Evolutionary conservation across 768 basidiomycete genomes (phyloP).

Genomic region (Boletus edulis): DNA sequence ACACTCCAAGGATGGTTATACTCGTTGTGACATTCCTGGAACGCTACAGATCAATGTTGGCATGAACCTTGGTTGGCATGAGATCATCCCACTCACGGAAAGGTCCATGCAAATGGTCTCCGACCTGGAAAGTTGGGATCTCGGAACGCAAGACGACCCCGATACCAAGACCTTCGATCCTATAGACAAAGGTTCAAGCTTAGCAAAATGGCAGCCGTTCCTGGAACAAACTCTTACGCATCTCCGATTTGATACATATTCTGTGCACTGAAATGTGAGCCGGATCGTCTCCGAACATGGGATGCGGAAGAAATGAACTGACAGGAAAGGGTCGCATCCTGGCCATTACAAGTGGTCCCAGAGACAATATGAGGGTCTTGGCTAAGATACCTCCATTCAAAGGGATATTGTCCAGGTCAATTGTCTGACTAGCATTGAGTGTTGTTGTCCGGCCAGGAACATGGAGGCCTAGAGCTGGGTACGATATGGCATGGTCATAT

Average conservation of each 20-base stretch:
- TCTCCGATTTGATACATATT: not conserved
- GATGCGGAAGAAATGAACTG: too few species aligned
- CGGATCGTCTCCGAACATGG: too few species aligned
- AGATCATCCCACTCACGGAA: constrained; percentile 19
- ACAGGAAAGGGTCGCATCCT: too few species aligned
- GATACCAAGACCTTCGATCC: constrained; percentile 35
- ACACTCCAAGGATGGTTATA: constrained; percentile 28
- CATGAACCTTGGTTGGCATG: too few species aligned
- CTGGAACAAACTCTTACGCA: not conserved
- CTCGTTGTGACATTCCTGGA: constrained; percentile 25
- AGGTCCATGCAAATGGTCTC: constrained; percentile 22
- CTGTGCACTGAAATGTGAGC: constrained; percentile 12
- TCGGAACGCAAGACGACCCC: constrained; percentile 28
- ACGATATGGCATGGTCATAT: not conserved
- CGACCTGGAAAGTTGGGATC: constrained; percentile 5
- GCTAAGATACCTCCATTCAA: constrained; percentile 44
- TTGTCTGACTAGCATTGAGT: constrained; percentile 42
- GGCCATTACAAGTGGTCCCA: too few species aligned
- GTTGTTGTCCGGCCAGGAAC: constrained; percentile 44
- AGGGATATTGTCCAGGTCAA: constrained; percentile 47
- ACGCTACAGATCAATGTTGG: constrained; percentile 28
- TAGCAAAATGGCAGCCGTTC: not conserved
- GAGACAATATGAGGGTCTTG: too few species aligned
- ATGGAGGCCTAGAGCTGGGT: not conserved
- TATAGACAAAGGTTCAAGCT: not conserved